phyloP scores from a whole-genome alignment of 176 grass and related monocot species.

The Phoenix dactylifera region DNA sequence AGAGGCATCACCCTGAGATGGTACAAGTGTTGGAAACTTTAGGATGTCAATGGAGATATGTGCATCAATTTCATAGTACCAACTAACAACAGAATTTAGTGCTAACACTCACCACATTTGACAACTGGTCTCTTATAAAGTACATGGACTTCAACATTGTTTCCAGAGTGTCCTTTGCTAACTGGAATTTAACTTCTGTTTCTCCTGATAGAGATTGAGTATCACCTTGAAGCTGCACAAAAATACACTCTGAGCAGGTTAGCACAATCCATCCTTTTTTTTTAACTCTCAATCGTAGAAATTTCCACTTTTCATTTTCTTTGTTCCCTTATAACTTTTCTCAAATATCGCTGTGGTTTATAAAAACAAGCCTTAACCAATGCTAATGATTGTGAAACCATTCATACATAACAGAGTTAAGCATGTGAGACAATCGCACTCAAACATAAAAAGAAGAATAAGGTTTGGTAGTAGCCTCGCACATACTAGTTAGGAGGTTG shows the following conservation, averaged over 20 bases:
- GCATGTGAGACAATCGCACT: too few relatives aligned
- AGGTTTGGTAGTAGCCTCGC: too few relatives aligned
- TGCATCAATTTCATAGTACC: background rate
- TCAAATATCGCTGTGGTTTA: too few relatives aligned
- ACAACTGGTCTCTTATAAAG: conserved; percentile 25
- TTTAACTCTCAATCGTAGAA: too few relatives aligned
- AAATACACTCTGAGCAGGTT: background rate
- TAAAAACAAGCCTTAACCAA: too few relatives aligned
- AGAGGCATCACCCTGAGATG: background rate
- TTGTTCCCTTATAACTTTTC: too few relatives aligned
- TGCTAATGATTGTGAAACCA: too few relatives aligned
- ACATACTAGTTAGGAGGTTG: too few relatives aligned
- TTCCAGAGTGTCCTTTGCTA: conserved; percentile 45
- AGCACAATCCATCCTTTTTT: background rate
- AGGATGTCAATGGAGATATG: background rate
- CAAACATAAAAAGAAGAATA: too few relatives aligned
- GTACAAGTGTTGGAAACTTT: too few relatives aligned
- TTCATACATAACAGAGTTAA: too few relatives aligned
- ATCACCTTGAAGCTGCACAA: conserved; percentile 35
- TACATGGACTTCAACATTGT: conserved; percentile 47
- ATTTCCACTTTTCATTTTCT: too few relatives aligned
- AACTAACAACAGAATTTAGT: background rate
- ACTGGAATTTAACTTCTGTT: conserved; percentile 28
- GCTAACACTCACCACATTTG: conserved; percentile 13
- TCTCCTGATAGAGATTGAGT: conserved; percentile 13